phyloP scores from a whole-genome alignment of 2,329 filamentous ascomycete genomes.

The Colletotrichum paranaense region DNA sequence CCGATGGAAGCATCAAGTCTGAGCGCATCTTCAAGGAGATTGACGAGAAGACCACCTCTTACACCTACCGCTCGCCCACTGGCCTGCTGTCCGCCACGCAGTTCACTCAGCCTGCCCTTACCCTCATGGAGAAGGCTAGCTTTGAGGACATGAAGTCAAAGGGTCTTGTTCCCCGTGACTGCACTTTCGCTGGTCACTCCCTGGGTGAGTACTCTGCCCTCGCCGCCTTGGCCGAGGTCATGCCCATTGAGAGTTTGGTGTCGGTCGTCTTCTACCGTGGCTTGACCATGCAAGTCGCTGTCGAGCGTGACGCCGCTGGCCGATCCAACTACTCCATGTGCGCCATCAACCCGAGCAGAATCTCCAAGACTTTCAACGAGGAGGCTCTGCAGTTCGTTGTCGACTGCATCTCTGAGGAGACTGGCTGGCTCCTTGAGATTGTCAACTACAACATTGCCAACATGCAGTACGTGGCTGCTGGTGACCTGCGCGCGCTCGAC shows the following conservation, averaged over 20 bases:
- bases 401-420: conserved; percentile 92
- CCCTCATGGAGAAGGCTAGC: conserved; percentile 99
- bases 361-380: conserved; percentile 99
- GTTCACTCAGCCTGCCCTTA: conserved; percentile 97
- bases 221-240: conserved; percentile 95
- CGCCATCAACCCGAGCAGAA: conserved; percentile 97
- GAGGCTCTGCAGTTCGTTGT: conserved; percentile 97
- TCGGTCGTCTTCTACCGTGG: conserved; percentile 99
- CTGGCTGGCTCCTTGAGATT: conserved; percentile 96
- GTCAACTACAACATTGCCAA: conserved; percentile 93
- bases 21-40: conserved; percentile 99
- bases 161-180: conserved; percentile 94
- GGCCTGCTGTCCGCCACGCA: conserved; percentile 96
- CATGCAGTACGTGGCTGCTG: conserved; percentile 80
- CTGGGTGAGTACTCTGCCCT: conserved; percentile 98
- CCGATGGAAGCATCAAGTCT: conserved; percentile 93
- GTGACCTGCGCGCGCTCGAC: conserved; percentile 77
- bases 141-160: conserved; percentile 99
- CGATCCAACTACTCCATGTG: conserved; percentile 99
- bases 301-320: conserved; percentile 92
- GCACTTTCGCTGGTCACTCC: conserved; percentile 97
- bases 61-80: conserved; percentile 96
- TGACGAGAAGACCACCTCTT: conserved; percentile 89
- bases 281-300: conserved; percentile 98
- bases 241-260: conserved; percentile 99